Evolutionary conservation across 345 rosid species (phyloP).

Genomic region (Brassica incana): DNA sequence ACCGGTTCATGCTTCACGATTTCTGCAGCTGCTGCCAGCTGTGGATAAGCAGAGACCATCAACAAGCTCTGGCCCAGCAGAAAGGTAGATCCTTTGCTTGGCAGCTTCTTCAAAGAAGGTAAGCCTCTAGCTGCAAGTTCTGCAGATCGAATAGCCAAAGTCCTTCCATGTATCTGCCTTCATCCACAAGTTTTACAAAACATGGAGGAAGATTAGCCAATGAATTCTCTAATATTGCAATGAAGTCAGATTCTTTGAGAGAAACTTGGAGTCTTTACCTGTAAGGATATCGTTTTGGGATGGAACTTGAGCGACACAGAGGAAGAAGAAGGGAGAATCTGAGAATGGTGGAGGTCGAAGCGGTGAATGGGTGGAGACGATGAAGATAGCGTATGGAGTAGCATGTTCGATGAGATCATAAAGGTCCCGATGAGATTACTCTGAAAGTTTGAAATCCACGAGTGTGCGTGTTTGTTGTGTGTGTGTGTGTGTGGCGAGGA

Average conservation of each 20-base stretch:
- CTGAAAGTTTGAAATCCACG: background rate
- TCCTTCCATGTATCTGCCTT: conserved; percentile 76
- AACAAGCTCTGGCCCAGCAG: conserved; percentile 54
- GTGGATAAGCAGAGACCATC: conserved; percentile 51
- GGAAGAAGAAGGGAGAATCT: conserved; percentile 33
- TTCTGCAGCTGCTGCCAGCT: conserved; percentile 58
- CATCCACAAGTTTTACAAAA: conserved; percentile 45
- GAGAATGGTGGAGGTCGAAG: conserved; percentile 31
- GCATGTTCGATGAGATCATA: conserved; percentile 46
- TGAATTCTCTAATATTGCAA: background rate
- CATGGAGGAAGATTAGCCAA: conserved; percentile 32
- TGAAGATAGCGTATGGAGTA: conserved; percentile 54
- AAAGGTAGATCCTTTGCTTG: conserved; percentile 42
- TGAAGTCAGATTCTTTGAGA: background rate
- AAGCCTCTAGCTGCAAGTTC: conserved; percentile 17
- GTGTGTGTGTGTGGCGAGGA: background rate
- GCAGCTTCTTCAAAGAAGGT: conserved; percentile 45
- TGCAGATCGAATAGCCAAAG: conserved; percentile 36
- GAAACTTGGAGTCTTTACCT: conserved; percentile 40
- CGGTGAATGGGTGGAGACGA: conserved; percentile 40
- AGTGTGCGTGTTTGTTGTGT: background rate
- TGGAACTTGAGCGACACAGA: conserved; percentile 30
- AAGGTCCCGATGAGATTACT: conserved; percentile 11
- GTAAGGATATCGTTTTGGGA: conserved; percentile 40
- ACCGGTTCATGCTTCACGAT: conserved; percentile 44